Evolutionary conservation across 2,329 filamentous ascomycete species (phyloP), one percentile per base, ranked within the genome.

Genomic region (Alternaria triticina): DNA sequence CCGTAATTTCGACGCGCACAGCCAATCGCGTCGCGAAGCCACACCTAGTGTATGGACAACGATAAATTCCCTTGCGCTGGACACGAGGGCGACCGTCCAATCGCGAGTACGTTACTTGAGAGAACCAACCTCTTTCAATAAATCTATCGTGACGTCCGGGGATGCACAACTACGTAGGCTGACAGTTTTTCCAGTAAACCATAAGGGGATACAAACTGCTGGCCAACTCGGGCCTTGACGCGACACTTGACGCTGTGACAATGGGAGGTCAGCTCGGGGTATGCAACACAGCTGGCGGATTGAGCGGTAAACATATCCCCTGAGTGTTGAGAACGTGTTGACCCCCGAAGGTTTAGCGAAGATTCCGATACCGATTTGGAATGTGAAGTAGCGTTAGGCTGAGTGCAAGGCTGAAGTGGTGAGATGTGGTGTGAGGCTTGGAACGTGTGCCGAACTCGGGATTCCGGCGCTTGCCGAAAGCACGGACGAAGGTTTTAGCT

Each of bases 1-100:
- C 74, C 73, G 71, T 70, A 64, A 45, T 50, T 60, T 60, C 23
- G 20, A 12, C 17, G 45, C 43, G 12, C 44, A 11, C 10, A 30
- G 25, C 61, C 57, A 60, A 63, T 63, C 25, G 22, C 13, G n/a
- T 3, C 12, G 12, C 12, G 10, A 15, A 5, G 20, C 8, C 46
- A 22, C 28, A 12, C 27, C 46, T 25, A 17, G 12, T 30, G 27
- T 40, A 15, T 27, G 33, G 22, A 45, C 5, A 10, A 46, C 25
- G 51, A n/a, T 23, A 28, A 5, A 20, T 30, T 11, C 15, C 40
- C 47, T 46, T 17, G 57, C 40, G 50, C n/a, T 45, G 36, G 60
- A 33, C 15, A 25, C 4, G 33, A 46, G n/a, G 10, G 33, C 44
- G 40, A 27, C 45, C 44, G 40, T 60, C 36, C 57, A 52, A 51